Percentiles rank a stretch among this genome's conserved stretches.
These are phyloP conservation scores for Chaetomiaceae sp. DNA, from an alignment of 2,329 filamentous ascomycete species.

Conservation along the genomic window DNA sequence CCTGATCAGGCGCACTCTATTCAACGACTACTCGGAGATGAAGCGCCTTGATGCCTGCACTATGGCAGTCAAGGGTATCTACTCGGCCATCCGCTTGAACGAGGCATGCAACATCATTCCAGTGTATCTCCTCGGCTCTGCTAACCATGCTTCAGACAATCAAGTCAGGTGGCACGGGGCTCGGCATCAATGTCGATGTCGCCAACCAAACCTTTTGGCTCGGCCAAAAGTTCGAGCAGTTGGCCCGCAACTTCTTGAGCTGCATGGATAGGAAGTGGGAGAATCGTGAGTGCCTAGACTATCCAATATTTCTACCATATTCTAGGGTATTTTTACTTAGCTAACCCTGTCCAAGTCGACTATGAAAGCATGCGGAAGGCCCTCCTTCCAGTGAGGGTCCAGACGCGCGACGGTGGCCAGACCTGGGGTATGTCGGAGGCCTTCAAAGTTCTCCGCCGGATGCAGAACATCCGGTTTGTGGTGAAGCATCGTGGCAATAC, in stretches of 20 bases:
- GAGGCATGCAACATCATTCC: slow-evolving; percentile 40
- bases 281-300: slow-evolving; percentile 24
- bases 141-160: slow-evolving; percentile 33
- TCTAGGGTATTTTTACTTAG: background rate
- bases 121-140: slow-evolving; percentile 25
- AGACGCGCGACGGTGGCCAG: slow-evolving; percentile 16
- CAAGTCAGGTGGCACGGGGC: slow-evolving; percentile 48
- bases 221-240: slow-evolving; percentile 36
- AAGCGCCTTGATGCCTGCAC: slow-evolving; percentile 52
- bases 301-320: background rate
- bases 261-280: slow-evolving; percentile 26
- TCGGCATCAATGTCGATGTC: slow-evolving; percentile 85
- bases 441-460: slow-evolving; percentile 51
- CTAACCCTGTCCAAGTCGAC: slow-evolving; percentile 27
- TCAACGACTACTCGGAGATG: slow-evolving; percentile 50
- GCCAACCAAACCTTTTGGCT: slow-evolving; percentile 88
- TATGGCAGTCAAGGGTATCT: slow-evolving; percentile 83
- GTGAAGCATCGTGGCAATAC: slow-evolving; percentile 50
- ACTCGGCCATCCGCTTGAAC: slow-evolving; percentile 76
- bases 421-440: slow-evolving; percentile 41
- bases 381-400: slow-evolving; percentile 35
- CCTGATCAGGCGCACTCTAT: slow-evolving; percentile 79
- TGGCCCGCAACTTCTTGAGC: slow-evolving; percentile 32
- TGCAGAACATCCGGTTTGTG: slow-evolving; percentile 53
- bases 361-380: slow-evolving; percentile 30